Percentiles rank a stretch among this genome's conserved stretches.
Evolutionary conservation across 78 protist genomes (phyloP).

Genomic region (Neovahlkampfia damariscottae): DNA sequence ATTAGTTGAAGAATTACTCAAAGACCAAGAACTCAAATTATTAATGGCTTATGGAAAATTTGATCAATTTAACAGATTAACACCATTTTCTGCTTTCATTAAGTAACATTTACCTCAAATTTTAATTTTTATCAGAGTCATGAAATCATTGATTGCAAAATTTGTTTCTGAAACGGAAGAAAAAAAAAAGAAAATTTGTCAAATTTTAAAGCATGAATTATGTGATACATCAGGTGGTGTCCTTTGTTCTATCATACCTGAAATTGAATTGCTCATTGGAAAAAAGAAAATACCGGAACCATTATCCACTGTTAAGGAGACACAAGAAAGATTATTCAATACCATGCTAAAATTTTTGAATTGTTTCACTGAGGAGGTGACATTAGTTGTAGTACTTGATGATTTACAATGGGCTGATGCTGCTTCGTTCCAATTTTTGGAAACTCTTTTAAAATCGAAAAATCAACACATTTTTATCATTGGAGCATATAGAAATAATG

Average conservation of each 20-base stretch:
- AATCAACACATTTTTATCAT: not conserved
- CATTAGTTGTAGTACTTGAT: not conserved
- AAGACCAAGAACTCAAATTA: not conserved
- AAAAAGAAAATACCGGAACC: not conserved
- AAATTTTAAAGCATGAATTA: too few species aligned
- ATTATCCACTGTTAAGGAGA: not conserved
- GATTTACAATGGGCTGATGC: not conserved
- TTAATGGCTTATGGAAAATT: not conserved
- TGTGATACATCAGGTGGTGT: too few species aligned
- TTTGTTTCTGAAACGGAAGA: not conserved
- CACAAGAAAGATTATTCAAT: not conserved
- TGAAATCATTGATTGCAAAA: not conserved
- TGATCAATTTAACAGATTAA: not conserved
- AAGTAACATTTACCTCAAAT: not conserved
- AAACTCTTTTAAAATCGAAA: not conserved
- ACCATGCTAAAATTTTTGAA: not conserved
- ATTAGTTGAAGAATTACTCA: not conserved
- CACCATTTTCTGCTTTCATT: not conserved
- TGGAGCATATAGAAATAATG: not conserved
- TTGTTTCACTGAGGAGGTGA: not conserved
- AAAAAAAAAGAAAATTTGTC: not conserved
- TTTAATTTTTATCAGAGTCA: not conserved
- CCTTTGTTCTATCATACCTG: too few species aligned
- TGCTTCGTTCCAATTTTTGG: not conserved
- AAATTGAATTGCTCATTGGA: not conserved